Evolutionary conservation across 176 grass and related monocot species (phyloP), one percentile per base, ranked within the genome.

Genomic region (Secale cereale): DNA sequence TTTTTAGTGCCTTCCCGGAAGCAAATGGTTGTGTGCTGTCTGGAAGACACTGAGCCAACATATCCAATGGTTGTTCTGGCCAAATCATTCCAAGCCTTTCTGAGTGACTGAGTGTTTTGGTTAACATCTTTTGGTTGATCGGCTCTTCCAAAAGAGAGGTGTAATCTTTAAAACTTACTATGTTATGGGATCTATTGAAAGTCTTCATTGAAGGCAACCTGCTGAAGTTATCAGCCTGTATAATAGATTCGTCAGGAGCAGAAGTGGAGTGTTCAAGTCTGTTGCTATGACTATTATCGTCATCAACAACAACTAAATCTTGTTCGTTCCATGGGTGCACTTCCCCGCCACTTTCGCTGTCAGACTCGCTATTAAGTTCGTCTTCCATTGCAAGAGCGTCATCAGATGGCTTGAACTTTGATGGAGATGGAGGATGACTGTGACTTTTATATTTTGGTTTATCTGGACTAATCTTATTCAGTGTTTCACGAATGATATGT

Each of bases 11-110:
- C 67, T 87, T 95, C 40, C 68, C 91, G 10, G 85, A 70, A 76
- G 76, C 2, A 56, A 41, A 54, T 71, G 89, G 60, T 65, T 86
- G 78, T 23, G 85, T 64, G 13, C 64, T 78, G 13, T 90, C 85
- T 5, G 76, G 85, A 76, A 84, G 23, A 81, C 62, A 61, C 50
- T 84, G 89, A 62, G 87, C 80, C 73, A 92, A 77, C 86, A 92
- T 68, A 86, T 98, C 86, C 78, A 98, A 84, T 81, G 86, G 91
- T 16, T 66, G 93, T 76, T 98, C 97, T 19, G 97, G 97, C 97
- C 97, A 98, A 78, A 92, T 89, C 90, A 98, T 87, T 82, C 97
- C 93, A 83, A 94, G 91, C 76, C 89, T 98, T 64, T 92, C 97
- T 1, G 93, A 98, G 71, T 90, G 74, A 89, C 97, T 94, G 8